phyloP scores from a whole-genome alignment of 176 grass and related monocot genomes.

The Cymbopogon citratus region DNA sequence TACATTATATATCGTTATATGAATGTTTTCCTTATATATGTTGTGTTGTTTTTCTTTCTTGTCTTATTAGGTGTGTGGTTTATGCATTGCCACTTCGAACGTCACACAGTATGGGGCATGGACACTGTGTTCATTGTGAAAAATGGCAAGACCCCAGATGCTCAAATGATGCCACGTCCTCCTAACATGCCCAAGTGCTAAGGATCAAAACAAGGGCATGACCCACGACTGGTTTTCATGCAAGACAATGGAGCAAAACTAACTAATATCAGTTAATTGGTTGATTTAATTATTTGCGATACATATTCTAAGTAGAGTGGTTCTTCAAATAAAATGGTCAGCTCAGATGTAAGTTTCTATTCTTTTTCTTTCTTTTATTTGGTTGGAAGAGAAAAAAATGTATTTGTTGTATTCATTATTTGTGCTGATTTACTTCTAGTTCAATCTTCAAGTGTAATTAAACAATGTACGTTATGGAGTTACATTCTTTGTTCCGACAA shows the following conservation, averaged over 20 bases:
- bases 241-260: not conserved
- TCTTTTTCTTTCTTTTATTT: not conserved
- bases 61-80: slow-evolving; percentile 52
- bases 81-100: slow-evolving; percentile 67
- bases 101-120: slow-evolving; percentile 55
- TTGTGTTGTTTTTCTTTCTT: too few species aligned
- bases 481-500: not conserved
- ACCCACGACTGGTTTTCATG: not conserved
- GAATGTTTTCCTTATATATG: not conserved
- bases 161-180: slow-evolving; percentile 35
- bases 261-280: not conserved
- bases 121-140: slow-evolving; percentile 60
- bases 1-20: not conserved
- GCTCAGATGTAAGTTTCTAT: not conserved
- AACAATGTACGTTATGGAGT: not conserved
- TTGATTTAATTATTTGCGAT: not conserved
- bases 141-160: not conserved
- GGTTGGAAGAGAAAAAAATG: not conserved
- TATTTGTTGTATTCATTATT: not conserved
- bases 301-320: not conserved
- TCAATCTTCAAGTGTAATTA: not conserved
- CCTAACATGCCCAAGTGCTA: slow-evolving; percentile 46
- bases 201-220: not conserved
- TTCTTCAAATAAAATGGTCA: not conserved
- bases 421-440: not conserved